Conservation (phyloP, 2,329 filamentous ascomycete genomes). For the Colletotrichum sp. region DNA sequence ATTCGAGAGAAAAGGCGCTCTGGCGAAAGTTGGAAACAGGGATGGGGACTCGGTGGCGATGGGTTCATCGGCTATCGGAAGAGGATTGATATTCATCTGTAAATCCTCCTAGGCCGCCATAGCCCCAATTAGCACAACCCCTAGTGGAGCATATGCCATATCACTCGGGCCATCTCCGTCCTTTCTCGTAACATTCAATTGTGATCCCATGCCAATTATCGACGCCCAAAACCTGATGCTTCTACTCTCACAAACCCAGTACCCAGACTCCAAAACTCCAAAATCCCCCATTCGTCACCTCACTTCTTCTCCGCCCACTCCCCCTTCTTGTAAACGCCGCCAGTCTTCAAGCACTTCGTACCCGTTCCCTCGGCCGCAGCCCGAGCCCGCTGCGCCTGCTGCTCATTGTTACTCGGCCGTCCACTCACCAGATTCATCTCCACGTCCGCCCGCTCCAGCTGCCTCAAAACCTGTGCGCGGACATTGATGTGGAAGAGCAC, state of each 20-base stretch:
- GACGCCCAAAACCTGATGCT: not conserved
- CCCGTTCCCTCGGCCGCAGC: not conserved
- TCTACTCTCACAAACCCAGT: not conserved
- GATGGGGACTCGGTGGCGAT: constrained; percentile 3
- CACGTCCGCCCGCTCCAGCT: not conserved
- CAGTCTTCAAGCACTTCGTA: not conserved
- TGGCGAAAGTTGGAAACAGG: constrained; percentile 3
- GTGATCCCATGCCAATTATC: not conserved
- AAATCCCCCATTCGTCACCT: not conserved
- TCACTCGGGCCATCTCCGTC: no score
- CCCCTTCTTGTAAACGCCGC: not conserved
- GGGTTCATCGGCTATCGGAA: not conserved
- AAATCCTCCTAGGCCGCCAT: no score
- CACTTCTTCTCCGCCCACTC: not conserved
- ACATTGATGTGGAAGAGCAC: not conserved
- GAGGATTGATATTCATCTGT: not conserved
- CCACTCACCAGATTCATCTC: not conserved
- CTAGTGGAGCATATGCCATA: no score
- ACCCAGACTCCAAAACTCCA: not conserved
- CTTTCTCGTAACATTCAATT: no score
- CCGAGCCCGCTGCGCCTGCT: not conserved
- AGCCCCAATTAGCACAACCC: no score
- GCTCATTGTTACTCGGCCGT: not conserved
- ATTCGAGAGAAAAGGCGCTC: not conserved
- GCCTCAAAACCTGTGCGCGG: not conserved